Percentiles rank a stretch among this genome's conserved stretches.
phyloP scores from a whole-genome alignment of 1,139 yeast species.

The Zygosaccharomyces sapae region DNA sequence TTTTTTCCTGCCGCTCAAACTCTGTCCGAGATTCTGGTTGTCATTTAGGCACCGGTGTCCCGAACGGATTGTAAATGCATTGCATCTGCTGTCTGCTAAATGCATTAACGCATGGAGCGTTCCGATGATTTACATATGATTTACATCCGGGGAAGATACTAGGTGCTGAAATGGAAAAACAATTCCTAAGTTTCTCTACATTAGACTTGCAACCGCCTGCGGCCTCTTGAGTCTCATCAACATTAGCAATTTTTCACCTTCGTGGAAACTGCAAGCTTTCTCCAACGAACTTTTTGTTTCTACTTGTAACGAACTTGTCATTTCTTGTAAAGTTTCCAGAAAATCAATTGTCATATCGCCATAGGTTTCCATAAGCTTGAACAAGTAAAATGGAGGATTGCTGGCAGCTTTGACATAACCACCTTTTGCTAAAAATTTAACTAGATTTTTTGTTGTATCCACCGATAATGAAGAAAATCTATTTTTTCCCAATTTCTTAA shows the following conservation, averaged over 20 bases:
- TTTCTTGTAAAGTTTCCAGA: constrained; percentile 9
- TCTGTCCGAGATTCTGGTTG: not conserved
- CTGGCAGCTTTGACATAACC: constrained; percentile 10
- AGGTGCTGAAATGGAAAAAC: too few relatives aligned
- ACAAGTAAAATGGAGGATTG: constrained; percentile 13
- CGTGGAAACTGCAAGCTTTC: constrained; percentile 9
- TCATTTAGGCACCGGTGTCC: not conserved
- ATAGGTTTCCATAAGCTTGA: constrained; percentile 10
- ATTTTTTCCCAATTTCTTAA: constrained; percentile 10
- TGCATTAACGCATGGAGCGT: not conserved
- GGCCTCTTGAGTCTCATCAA: constrained; percentile 5
- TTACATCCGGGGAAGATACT: not conserved
- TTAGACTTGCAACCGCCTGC: not conserved
- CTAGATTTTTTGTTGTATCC: constrained; percentile 9
- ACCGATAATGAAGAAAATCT: constrained; percentile 10
- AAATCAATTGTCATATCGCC: constrained; percentile 13
- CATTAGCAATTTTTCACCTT: constrained; percentile 9
- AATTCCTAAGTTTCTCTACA: not conserved
- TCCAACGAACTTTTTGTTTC: constrained; percentile 10
- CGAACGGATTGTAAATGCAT: not conserved
- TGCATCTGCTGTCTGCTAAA: not conserved
- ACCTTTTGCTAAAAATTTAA: constrained; percentile 10
- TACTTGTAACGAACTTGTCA: constrained; percentile 8
- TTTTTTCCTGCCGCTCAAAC: constrained; percentile 4
- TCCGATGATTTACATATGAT: not conserved